Percentiles rank a stretch among this genome's conserved stretches.
These are phyloP conservation scores for Phyllostachys edulis DNA, from an alignment of 176 grass and related monocot species.

Conservation along the genomic window DNA sequence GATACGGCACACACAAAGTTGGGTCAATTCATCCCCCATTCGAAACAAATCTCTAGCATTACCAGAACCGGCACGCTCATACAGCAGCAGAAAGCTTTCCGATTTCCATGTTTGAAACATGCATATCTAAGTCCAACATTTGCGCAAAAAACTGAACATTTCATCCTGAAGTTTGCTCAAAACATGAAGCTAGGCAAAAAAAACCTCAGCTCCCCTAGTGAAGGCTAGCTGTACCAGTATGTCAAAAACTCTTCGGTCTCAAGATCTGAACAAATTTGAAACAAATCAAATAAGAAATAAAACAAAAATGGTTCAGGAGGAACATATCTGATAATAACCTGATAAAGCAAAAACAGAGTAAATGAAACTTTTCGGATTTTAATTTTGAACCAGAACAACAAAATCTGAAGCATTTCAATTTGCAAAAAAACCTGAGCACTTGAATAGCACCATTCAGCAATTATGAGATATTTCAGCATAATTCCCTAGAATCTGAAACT, in stretches of 20 bases:
- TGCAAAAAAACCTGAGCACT: background rate
- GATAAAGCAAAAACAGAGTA: background rate
- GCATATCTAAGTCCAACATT: background rate
- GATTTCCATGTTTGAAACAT: background rate
- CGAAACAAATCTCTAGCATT: background rate
- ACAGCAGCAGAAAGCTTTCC: background rate
- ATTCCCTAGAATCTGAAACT: background rate
- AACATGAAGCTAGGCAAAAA: background rate
- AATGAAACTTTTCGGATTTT: background rate
- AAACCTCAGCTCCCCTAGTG: background rate
- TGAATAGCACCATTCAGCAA: background rate
- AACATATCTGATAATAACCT: constrained; percentile 26
- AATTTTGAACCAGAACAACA: constrained; percentile 6
- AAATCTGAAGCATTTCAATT: background rate
- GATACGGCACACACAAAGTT: background rate
- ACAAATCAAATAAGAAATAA: constrained; percentile 22
- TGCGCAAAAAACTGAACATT: background rate
- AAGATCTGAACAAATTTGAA: constrained; percentile 10
- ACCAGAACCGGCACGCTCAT: background rate
- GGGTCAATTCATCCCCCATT: background rate
- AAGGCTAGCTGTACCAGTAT: background rate
- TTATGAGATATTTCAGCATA: background rate
- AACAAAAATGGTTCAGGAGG: background rate
- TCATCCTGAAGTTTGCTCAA: background rate
- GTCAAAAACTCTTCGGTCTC: background rate